phyloP scores from a whole-genome alignment of 495 filamentous ascomycete species.

The Talaromyces wortmannii region DNA sequence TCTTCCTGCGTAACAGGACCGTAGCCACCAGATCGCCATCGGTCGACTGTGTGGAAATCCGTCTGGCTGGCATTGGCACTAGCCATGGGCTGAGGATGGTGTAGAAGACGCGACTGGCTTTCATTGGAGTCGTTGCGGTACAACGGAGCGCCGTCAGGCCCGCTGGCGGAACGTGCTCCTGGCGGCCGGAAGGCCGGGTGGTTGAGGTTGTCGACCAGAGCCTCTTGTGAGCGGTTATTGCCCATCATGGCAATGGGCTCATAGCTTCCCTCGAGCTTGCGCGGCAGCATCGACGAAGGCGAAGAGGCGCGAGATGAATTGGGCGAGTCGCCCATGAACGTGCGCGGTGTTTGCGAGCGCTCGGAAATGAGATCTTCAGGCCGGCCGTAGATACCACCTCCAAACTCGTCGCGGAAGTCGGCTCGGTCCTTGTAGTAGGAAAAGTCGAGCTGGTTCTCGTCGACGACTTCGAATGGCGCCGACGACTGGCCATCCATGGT shows the following conservation, averaged over 20 bases:
- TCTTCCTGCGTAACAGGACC: slow-evolving; percentile 40
- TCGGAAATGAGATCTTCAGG: slow-evolving; percentile 56
- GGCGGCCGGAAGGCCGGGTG: slow-evolving; percentile 33
- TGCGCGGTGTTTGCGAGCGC: slow-evolving; percentile 61
- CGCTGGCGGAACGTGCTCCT: slow-evolving; percentile 19
- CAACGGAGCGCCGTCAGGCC: slow-evolving; percentile 7
- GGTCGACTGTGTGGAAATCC: slow-evolving; percentile 24
- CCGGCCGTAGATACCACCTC: slow-evolving; percentile 69
- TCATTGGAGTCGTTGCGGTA: slow-evolving; percentile 33
- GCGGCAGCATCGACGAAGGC: slow-evolving; percentile 23
- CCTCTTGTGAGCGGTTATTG: neutral
- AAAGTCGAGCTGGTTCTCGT: slow-evolving; percentile 87
- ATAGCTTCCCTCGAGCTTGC: slow-evolving; percentile 22
- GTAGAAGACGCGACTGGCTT: slow-evolving; percentile 37
- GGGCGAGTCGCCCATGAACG: slow-evolving; percentile 37
- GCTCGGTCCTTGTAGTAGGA: slow-evolving; percentile 81
- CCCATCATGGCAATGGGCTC: slow-evolving; percentile 2
- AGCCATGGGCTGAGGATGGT: slow-evolving; percentile 28
- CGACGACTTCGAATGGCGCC: slow-evolving; percentile 77
- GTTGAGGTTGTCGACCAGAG: slow-evolving; percentile 5
- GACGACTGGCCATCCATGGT: slow-evolving; percentile 17
- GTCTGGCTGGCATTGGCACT: slow-evolving; percentile 9
- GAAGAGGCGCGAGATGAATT: slow-evolving; percentile 41
- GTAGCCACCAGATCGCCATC: slow-evolving; percentile 42
- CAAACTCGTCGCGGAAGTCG: slow-evolving; percentile 84